phyloP scores from a whole-genome alignment of 2,329 filamentous ascomycete species.

The Emmonsiellopsis sp. region DNA sequence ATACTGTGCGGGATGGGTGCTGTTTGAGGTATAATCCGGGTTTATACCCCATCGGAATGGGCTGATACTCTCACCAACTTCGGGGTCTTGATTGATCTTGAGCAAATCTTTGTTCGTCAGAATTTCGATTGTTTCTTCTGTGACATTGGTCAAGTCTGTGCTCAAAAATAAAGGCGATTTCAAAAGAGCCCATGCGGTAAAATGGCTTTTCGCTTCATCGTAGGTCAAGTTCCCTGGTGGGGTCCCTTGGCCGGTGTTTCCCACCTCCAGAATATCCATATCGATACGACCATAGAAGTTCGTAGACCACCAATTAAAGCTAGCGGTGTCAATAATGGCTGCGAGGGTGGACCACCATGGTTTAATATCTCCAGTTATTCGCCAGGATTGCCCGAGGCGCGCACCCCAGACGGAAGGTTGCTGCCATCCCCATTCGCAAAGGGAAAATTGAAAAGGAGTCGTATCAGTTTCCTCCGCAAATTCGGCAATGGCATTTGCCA shows the following conservation, averaged over 20 bases:
- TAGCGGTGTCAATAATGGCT: slow-evolving; percentile 17
- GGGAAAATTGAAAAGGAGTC: slow-evolving; percentile 11
- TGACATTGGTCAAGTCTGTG: slow-evolving; percentile 15
- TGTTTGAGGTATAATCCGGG: slow-evolving; percentile 14
- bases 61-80: slow-evolving; percentile 13
- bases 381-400: slow-evolving; percentile 12
- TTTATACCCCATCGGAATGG: slow-evolving; percentile 16
- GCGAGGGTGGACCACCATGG: slow-evolving; percentile 18
- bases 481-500: slow-evolving; percentile 22
- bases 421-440: slow-evolving; percentile 17
- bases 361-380: slow-evolving; percentile 15
- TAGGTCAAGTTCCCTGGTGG: slow-evolving; percentile 18
- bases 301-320: slow-evolving; percentile 15
- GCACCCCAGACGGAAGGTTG: slow-evolving; percentile 13
- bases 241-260: slow-evolving; percentile 17
- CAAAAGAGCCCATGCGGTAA: slow-evolving; percentile 15
- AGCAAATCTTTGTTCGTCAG: slow-evolving; percentile 16
- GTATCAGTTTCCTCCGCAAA: slow-evolving; percentile 8
- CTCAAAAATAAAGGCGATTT: slow-evolving; percentile 16
- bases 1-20: slow-evolving; percentile 16
- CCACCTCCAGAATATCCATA: slow-evolving; percentile 16
- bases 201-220: slow-evolving; percentile 14
- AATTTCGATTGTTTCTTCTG: slow-evolving; percentile 15
- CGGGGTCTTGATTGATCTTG: slow-evolving; percentile 19
- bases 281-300: slow-evolving; percentile 17